Conservation (phyloP, 2,329 filamentous ascomycete genomes). For the Botrytis paeoniae region DNA sequence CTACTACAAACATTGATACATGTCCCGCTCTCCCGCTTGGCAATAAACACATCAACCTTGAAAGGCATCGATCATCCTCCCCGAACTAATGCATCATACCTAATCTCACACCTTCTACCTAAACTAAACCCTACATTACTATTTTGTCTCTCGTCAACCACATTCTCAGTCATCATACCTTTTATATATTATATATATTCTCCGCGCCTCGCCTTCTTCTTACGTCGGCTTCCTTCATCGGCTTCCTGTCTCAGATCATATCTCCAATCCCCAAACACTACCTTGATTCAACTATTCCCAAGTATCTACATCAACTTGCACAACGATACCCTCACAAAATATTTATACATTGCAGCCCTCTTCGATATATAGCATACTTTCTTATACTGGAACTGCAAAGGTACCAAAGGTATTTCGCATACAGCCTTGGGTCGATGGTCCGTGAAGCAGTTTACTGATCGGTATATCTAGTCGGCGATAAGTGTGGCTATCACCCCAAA, state of each 20-base stretch:
- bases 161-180: constrained; percentile 12
- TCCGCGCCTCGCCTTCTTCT: constrained; percentile 23
- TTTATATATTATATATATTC: constrained; percentile 32
- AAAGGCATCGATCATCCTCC: constrained; percentile 27
- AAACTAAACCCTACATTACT: constrained; percentile 16
- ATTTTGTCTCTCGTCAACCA: constrained; percentile 19
- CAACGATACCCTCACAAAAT: constrained; percentile 2
- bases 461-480: constrained; percentile 27
- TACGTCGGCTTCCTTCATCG: constrained; percentile 24
- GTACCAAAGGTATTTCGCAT: constrained; percentile 25
- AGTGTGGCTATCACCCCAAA: constrained; percentile 27
- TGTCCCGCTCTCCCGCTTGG: constrained; percentile 17
- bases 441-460: constrained; percentile 23
- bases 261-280: constrained; percentile 22
- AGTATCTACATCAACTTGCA: constrained; percentile 7
- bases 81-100: constrained; percentile 33
- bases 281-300: constrained; percentile 10
- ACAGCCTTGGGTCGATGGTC: neutral
- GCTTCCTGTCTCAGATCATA: constrained; percentile 32
- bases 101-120: constrained; percentile 30
- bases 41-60: constrained; percentile 19
- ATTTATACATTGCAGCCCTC: neutral
- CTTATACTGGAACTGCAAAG: constrained; percentile 24
- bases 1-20: constrained; percentile 3
- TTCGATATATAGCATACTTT: neutral